These are phyloP conservation scores for Phialophora tarda DNA, from an alignment of 2,329 filamentous ascomycete species.

Conservation along the genomic window DNA sequence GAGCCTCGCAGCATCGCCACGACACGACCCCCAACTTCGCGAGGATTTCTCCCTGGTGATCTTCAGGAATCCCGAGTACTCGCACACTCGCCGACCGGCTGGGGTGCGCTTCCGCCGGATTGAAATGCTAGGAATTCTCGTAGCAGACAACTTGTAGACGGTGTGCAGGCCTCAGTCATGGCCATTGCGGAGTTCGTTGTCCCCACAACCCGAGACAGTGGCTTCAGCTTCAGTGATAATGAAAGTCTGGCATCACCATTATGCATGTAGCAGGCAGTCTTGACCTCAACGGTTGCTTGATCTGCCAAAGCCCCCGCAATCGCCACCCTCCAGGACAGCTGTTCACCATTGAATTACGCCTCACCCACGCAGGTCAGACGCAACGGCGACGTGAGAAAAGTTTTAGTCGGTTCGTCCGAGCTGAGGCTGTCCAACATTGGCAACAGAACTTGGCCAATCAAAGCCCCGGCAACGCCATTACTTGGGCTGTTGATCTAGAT, in stretches of 20 bases:
- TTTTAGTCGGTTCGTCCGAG: neutral
- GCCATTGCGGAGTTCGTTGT: neutral
- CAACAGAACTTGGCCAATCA: neutral
- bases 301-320: neutral
- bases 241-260: constrained; percentile 2
- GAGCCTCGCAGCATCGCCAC: neutral
- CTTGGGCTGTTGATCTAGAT: neutral
- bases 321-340: neutral
- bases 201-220: neutral
- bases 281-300: neutral
- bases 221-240: neutral
- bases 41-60: neutral
- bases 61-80: neutral
- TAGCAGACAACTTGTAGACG: neutral
- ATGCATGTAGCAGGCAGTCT: neutral
- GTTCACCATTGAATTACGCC: neutral
- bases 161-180: neutral
- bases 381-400: neutral
- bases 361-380: neutral
- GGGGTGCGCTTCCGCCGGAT: neutral
- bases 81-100: neutral
- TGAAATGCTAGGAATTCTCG: too few relatives aligned
- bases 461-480: neutral
- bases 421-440: neutral
- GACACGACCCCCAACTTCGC: neutral